Evolutionary conservation across 208 protist genomes (phyloP).

Genomic region (Crithidia mellificae): DNA sequence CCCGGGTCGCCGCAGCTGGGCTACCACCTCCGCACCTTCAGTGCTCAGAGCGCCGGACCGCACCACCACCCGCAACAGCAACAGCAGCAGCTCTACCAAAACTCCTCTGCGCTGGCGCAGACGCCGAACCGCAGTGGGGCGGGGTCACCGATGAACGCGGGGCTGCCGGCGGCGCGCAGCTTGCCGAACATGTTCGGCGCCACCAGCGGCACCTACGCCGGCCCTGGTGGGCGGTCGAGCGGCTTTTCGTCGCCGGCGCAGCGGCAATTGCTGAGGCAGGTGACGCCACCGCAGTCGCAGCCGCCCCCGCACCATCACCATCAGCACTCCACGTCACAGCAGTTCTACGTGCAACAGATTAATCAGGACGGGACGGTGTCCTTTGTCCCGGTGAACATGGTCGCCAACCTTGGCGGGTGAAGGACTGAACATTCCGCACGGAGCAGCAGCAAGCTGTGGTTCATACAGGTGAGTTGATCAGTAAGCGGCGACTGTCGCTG

Average conservation of each 20-base stretch:
- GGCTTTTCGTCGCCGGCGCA: slow-evolving; percentile 10
- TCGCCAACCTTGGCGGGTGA: slow-evolving; percentile 12
- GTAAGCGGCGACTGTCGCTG: too few species aligned
- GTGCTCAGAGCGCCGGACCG: slow-evolving; percentile 16
- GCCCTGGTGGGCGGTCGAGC: neutral
- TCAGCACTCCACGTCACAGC: slow-evolving; percentile 21
- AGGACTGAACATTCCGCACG: too few species aligned
- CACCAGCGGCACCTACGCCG: neutral
- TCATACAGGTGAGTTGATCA: too few species aligned
- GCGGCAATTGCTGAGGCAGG: slow-evolving; percentile 6
- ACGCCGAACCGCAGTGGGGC: slow-evolving; percentile 26
- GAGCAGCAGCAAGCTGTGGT: too few species aligned
- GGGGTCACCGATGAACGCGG: slow-evolving; percentile 15
- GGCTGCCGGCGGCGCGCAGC: slow-evolving; percentile 13
- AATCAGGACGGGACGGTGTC: slow-evolving; percentile 35
- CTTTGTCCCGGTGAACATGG: slow-evolving; percentile 32
- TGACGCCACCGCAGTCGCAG: slow-evolving; percentile 9
- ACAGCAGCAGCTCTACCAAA: neutral
- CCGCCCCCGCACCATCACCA: slow-evolving; percentile 10
- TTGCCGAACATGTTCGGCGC: slow-evolving; percentile 3
- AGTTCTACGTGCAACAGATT: slow-evolving; percentile 33
- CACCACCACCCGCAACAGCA: neutral
- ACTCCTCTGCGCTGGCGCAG: slow-evolving; percentile 3
- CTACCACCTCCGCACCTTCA: slow-evolving; percentile 25
- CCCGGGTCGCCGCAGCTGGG: slow-evolving; percentile 8